Percentiles rank a stretch among this genome's conserved stretches.
phyloP scores from a whole-genome alignment of 352 stramenopile species.

The Pythium folliculosum region DNA sequence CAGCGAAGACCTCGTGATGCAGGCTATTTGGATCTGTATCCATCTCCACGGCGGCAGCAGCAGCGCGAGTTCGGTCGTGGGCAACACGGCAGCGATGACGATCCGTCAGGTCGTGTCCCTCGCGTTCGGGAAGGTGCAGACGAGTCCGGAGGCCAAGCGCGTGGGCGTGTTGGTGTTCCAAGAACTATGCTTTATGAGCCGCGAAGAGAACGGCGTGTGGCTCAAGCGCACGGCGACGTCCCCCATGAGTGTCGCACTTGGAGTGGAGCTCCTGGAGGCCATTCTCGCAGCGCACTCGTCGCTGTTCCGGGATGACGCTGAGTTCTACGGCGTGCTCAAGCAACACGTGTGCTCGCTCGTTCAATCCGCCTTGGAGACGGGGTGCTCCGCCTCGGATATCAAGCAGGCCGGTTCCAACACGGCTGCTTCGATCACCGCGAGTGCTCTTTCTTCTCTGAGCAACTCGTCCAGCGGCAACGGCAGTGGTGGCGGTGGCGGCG shows the following conservation, averaged over 20 bases:
- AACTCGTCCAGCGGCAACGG: conserved; percentile 32
- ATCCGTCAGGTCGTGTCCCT: conserved; percentile 87
- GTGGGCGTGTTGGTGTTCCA: conserved; percentile 86
- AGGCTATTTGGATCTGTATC: conserved; percentile 88
- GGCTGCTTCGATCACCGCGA: conserved; percentile 23
- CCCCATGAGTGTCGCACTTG: conserved; percentile 73
- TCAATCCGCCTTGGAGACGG: conserved; percentile 70
- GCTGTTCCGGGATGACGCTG: conserved; percentile 69
- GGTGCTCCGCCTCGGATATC: conserved; percentile 45
- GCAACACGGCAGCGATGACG: conserved; percentile 87
- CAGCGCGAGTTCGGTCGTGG: conserved; percentile 74
- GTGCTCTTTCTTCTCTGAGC: conserved; percentile 28
- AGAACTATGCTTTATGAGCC: conserved; percentile 85
- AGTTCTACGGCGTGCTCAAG: conserved; percentile 80
- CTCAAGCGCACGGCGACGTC: conserved; percentile 81
- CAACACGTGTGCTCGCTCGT: conserved; percentile 78
- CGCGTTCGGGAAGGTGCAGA: conserved; percentile 80
- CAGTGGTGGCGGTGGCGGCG: conserved; percentile 39
- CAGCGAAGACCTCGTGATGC: conserved; percentile 86
- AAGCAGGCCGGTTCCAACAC: conserved; percentile 19
- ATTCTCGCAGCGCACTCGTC: conserved; percentile 60
- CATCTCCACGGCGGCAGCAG: conserved; percentile 76
- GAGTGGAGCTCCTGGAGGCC: conserved; percentile 79
- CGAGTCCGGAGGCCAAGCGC: conserved; percentile 67
- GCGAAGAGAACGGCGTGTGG: conserved; percentile 82